Percentiles rank a stretch among this genome's conserved stretches.
Conservation (phyloP, 2,329 filamentous ascomycete species). For the Myriangium duriaei region DNA sequence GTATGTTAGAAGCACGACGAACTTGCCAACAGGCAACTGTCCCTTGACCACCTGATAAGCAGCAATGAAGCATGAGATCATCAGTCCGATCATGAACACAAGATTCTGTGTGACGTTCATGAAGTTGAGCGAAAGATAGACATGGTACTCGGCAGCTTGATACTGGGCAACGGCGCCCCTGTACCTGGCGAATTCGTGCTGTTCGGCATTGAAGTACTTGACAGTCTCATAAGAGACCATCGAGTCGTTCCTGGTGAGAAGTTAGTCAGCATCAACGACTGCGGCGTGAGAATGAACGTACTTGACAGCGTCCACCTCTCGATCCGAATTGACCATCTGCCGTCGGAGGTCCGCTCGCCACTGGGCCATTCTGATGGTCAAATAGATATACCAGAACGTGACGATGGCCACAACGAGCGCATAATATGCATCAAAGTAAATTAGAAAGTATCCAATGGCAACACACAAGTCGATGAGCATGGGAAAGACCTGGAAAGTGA, state of each 20-base stretch:
- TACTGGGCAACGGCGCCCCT: slow-evolving; percentile 43
- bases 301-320: slow-evolving; percentile 94
- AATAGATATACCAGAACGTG: slow-evolving; percentile 90
- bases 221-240: slow-evolving; percentile 92
- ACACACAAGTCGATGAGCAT: slow-evolving; percentile 86
- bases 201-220: slow-evolving; percentile 52
- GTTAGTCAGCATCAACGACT: slow-evolving; percentile 16
- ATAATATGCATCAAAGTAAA: slow-evolving; percentile 76
- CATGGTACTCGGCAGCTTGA: slow-evolving; percentile 45
- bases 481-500: slow-evolving; percentile 89
- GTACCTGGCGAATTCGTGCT: slow-evolving; percentile 46
- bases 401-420: slow-evolving; percentile 80
- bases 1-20: slow-evolving; percentile 60
- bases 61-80: slow-evolving; percentile 57
- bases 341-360: slow-evolving; percentile 83
- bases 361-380: slow-evolving; percentile 91
- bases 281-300: slow-evolving; percentile 25
- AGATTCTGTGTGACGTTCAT: slow-evolving; percentile 52
- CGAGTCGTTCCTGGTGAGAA: slow-evolving; percentile 60
- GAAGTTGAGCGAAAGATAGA: slow-evolving; percentile 43
- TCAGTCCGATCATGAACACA: slow-evolving; percentile 50
- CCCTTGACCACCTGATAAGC: slow-evolving; percentile 56
- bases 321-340: slow-evolving; percentile 86
- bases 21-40: slow-evolving; percentile 50
- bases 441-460: slow-evolving; percentile 69